Base-by-base conservation (phyloP, 176 grass and related monocot genomes). In the Zizania latifolia region DNA sequence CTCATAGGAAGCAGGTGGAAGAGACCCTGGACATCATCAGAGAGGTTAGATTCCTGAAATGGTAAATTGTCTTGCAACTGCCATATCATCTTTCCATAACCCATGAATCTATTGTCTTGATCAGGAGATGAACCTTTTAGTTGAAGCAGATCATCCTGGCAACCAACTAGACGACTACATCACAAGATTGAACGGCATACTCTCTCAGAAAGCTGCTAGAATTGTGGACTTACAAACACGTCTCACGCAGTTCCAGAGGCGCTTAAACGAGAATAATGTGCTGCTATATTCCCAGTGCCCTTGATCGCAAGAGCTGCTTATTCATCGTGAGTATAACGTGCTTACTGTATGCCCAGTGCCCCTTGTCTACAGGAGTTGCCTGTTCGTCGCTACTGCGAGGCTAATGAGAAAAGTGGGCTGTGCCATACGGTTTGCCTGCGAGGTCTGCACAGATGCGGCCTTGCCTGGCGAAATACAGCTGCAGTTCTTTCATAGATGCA, bases 1-100 rank as follows among this genome's bases (percentile, higher is more conserved):
- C 92, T 75, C 96, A 99, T 62, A 71, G 89, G n/a, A 95, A 90
- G 65, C 96, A 99, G 64, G 82, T 99, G 45, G 96, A 99, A 77
- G 96, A 92, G 27, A 92, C 92, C 37, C 54, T 99, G 61, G 89
- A 99, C 48, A 92, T 99, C 6, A 89, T 99, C 12, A 90, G 23
- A 71, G 92, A 95, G 87, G 96, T 88, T 53, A 86, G 66, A 55
- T 48, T 2, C 3, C 2, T 29, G 14, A n/a, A 29, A 77, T 43
- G 59, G 19, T 54, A 6, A 55, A 40, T 4, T 68, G 60, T 31
- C 15, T 24, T 3, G 0, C 12, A 1, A 26, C 41, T 23, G 10
- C 27, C 21, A 8, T 26, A 31, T 33, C 6, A 10, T 67, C 77
- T 74, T 86, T 53, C 39, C 70, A 35, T 85, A 78, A 86, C 70